Percentiles rank a stretch among this genome's conserved stretches.
These are phyloP conservation scores for Aspergillus tubingensis DNA, from an alignment of 2,329 filamentous ascomycete species.

Conservation along the genomic window DNA sequence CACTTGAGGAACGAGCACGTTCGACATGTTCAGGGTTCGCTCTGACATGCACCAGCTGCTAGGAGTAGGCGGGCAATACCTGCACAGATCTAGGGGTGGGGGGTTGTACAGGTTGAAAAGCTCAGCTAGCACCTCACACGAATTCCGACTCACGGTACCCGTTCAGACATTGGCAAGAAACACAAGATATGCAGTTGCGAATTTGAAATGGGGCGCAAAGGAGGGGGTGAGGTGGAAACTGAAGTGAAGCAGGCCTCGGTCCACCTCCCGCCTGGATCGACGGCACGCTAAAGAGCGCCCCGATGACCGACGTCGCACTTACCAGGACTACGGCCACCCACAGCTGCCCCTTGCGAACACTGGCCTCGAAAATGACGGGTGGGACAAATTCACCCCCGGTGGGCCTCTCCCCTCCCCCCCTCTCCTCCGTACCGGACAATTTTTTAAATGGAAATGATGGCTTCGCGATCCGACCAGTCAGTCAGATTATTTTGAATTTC, in stretches of 20 bases:
- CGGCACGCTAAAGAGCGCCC: constrained; percentile 10
- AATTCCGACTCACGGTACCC: neutral
- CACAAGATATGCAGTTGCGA: neutral
- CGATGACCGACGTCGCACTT: constrained; percentile 1
- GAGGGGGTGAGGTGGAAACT: constrained; percentile 8
- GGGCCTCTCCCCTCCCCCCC: neutral
- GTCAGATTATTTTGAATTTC: neutral
- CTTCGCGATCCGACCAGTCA: neutral
- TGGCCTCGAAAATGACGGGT: constrained; percentile 1
- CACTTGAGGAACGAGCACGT: constrained; percentile 17
- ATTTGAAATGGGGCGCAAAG: neutral
- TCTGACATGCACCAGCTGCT: constrained; percentile 16
- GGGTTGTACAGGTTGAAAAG: constrained; percentile 8
- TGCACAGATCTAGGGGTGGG: constrained; percentile 8
- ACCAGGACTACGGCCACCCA: neutral
- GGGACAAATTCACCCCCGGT: neutral
- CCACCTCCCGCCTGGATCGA: constrained; percentile 11
- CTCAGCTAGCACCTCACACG: constrained; percentile 1
- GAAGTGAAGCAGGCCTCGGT: constrained; percentile 13
- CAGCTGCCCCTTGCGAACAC: neutral
- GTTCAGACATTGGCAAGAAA: neutral
- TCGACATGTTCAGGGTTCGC: constrained; percentile 27
- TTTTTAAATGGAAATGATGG: neutral
- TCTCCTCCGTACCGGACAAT: neutral
- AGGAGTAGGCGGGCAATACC: constrained; percentile 14